Base-by-base conservation (phyloP, 2,329 filamentous ascomycete species). In the Emergomyces orientalis region DNA sequence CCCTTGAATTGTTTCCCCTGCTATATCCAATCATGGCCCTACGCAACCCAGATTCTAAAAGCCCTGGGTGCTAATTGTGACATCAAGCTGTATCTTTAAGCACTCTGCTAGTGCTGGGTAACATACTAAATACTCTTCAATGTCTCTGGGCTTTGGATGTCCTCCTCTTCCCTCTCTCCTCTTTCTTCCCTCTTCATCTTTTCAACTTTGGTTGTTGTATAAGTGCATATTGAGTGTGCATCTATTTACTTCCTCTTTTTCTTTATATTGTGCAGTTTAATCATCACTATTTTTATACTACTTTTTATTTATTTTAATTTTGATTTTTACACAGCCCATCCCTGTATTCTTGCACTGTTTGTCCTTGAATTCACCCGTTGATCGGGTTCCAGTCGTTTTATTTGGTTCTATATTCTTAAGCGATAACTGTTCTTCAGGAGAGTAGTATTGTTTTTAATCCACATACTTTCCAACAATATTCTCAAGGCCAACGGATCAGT, bases 211-310 rank as follows among this genome's bases (percentile, higher is more conserved):
- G 59, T 59, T 49, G 55, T 64, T 60, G 59, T 61, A 52, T 63
- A 70, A 69, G 67, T 70, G 67, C 66, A 58, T 45, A 67, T 69
- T 68, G 59, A 67, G 71, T 68, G 62, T 68, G 67, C 64, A 63
- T 64, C 61, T 68, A 68, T 62, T 59, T 64, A 1, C 17, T 45
- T 45, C 2, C 8, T 7, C 65, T 65, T 66, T 64, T 70, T 68
- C 68, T 69, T 64, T 65, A 65, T 61, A 63, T 66, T 66, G 69
- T 69, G 66, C 59, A 68, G 69, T 62, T 63, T 55, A 22, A n/a
- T n/a, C 19, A 4, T 37, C 22, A 43, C 4, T 19, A n/a, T 51
- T 71, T 67, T 58, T 66, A 65, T 39, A 39, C 13, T 39, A 39
- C 6, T 7, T 11, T 4, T 39, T 39, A 6, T 39, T 39, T 39